Conservation (phyloP, 2,329 filamentous ascomycete species). For the Epichloe sp. region DNA sequence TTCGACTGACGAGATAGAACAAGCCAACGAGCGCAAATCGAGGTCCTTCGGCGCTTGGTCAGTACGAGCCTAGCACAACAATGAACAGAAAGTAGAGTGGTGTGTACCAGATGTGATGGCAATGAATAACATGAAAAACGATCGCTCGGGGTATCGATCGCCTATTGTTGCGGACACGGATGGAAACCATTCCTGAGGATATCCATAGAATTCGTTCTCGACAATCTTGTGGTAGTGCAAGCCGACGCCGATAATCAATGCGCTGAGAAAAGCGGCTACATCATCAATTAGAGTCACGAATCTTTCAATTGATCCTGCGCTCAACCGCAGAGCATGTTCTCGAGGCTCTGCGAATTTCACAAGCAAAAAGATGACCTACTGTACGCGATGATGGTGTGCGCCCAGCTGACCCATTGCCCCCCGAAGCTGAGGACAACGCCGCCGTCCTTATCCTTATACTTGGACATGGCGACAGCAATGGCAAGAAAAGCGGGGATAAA, state of each 20-base stretch:
- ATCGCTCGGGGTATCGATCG: slow-evolving; percentile 90
- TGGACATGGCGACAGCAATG: slow-evolving; percentile 20
- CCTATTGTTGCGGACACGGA: slow-evolving; percentile 95
- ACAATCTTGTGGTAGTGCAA: slow-evolving; percentile 97
- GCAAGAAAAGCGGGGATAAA: slow-evolving; percentile 10
- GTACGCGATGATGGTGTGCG: slow-evolving; percentile 76
- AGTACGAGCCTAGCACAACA: not conserved
- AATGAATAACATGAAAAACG: slow-evolving; percentile 95
- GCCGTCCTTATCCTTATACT: slow-evolving; percentile 52
- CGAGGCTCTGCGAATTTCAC: not conserved
- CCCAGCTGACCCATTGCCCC: slow-evolving; percentile 79
- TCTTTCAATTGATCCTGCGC: not conserved
- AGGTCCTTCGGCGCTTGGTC: slow-evolving; percentile 45
- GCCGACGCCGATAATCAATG: slow-evolving; percentile 63
- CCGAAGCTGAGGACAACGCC: slow-evolving; percentile 54
- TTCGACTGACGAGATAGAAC: slow-evolving; percentile 81
- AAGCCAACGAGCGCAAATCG: slow-evolving; percentile 82
- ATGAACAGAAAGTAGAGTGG: not conserved
- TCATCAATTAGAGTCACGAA: slow-evolving; percentile 9
- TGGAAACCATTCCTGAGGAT: slow-evolving; percentile 91
- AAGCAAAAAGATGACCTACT: slow-evolving; percentile 32
- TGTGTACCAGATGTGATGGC: slow-evolving; percentile 74
- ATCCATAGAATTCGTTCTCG: slow-evolving; percentile 90
- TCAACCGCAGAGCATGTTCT: not conserved
- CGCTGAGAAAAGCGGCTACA: slow-evolving; percentile 71